Evolutionary conservation across 179 eudicot genomes (phyloP), one percentile per base, ranked within the genome.

Genomic region (Monotropa hypopitys): DNA sequence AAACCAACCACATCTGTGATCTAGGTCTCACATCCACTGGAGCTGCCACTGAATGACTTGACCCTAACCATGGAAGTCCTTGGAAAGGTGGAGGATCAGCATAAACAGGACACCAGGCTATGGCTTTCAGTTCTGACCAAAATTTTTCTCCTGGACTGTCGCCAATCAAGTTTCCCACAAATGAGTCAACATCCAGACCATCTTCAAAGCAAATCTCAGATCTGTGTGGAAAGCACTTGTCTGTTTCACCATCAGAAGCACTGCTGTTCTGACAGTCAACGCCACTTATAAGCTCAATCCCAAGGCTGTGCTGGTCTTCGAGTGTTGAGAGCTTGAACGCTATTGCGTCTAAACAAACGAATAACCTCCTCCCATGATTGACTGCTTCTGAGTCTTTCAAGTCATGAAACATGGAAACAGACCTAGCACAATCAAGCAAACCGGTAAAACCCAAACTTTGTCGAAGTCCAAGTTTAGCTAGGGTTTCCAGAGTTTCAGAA

Each of bases 1-100:
- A 96, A 83, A 90, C 91, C 78, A 89, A 77, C 99, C 98, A 96
- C 89, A 93, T 89, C 74, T 96, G 97, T 73, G 97, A 89, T 81
- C 86, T 87, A 30, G 97, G 99, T 78, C 99, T 87, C 79, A 88
- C 94, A 79, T 50, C 80, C 81, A 76, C 80, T 9, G 99, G 99
- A 72, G 93, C 86, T 78, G 91, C 90, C 65, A 91, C 88, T 78
- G 69, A 84, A 79, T 80, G 83, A 80, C 46, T 78, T 49, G 92
- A 77, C 72, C 53, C 86, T 54, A 88, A 83, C 98, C 98, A 96
- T 51, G 99, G 99, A 79, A 96, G 88, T 79, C 89, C 92, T 76
- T 63, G 72, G 46, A 91, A 45, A 77, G 94, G 98, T 33, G 99
- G 88, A 61, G 67, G 30, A 62, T 88, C 86, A 77, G 76, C 82